Percentiles rank a stretch among this genome's conserved stretches.
These are phyloP conservation scores for Takashimella tepidaria DNA, from an alignment of 1,284 basidiomycete genomes.

Conservation along the genomic window DNA sequence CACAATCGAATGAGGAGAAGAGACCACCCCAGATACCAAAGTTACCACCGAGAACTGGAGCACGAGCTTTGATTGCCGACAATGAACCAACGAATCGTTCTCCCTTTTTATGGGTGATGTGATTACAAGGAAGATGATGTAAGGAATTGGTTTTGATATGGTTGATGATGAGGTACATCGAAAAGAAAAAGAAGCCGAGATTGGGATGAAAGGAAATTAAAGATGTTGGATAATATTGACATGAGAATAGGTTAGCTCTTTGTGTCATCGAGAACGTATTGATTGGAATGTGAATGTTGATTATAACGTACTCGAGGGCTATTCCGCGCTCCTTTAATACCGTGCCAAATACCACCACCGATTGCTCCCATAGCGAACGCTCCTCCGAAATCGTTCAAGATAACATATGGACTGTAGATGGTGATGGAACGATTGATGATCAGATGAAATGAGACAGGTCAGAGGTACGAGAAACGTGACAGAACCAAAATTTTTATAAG, in stretches of 20 bases:
- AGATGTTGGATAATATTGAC: neutral
- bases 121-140: no score
- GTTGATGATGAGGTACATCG: neutral
- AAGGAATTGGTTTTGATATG: no score
- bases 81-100: constrained; percentile 90
- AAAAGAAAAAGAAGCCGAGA: no score
- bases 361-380: constrained; percentile 58
- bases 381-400: constrained; percentile 97
- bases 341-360: constrained; percentile 89
- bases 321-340: constrained; percentile 96
- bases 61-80: constrained; percentile 95
- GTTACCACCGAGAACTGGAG: constrained; percentile 95
- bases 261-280: neutral
- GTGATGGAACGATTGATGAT: no score
- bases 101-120: constrained; percentile 53
- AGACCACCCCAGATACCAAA: constrained; percentile 98
- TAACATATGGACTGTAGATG: constrained; percentile 84
- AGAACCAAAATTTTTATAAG: no score
- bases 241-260: neutral
- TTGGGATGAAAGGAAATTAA: neutral
- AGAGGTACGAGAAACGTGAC: neutral
- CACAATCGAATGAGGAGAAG: constrained; percentile 96
- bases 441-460: no score
- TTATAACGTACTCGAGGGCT: constrained; percentile 71
- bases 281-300: neutral